Base-by-base conservation (phyloP, 257 asterid species). In the Apocynum venetum region DNA sequence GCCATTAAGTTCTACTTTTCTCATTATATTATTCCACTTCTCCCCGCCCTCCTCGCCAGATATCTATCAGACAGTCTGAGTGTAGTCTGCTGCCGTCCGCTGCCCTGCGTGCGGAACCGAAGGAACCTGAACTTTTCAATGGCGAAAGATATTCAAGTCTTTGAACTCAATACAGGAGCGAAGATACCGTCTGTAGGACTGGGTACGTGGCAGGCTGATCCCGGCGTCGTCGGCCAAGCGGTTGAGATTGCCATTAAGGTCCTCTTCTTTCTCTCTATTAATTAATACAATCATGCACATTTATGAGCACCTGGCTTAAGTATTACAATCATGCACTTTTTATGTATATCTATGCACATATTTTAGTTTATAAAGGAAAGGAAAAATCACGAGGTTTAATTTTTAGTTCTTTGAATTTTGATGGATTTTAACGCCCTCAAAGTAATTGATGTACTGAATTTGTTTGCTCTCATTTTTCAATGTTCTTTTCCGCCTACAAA, bases 141-240 rank as follows among this genome's bases (percentile, higher is more conserved):
- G 92, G 79, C 81, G 82, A 73, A 71, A 44, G 82, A 80, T 55
- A 79, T 88, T 74, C 78, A 76, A 65, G 76, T 40, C 38, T 89
- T 89, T 76, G 80, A 79, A 72, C 81, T 89, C 61, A 89, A 89
- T 78, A 88, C 78, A 52, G 96, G 96, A 80, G 89, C 88, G 20
- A 85, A 80, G 78, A 91, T 89, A 71, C 93, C 96, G 2, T 80
- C 92, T 7, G 84, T 91, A 10, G 96, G 90, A 6, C 90, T 91
- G 51, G 93, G 96, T 65, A 91, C 94, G 36, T 91, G 89, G 89
- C 88, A 84, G 85, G 84, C 94, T 55, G 88, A 74, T 9, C 81
- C 88, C 55, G 91, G 90, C 25, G 77, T 84, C 48, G 90, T 89
- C 61, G 89, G 86, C 35, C 84, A 85, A 46, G 90, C 88, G 74